Percentiles rank a stretch among this genome's conserved stretches.
Evolutionary conservation across 1,284 basidiomycete genomes (phyloP).

Genomic region (Puccinia triticina): DNA sequence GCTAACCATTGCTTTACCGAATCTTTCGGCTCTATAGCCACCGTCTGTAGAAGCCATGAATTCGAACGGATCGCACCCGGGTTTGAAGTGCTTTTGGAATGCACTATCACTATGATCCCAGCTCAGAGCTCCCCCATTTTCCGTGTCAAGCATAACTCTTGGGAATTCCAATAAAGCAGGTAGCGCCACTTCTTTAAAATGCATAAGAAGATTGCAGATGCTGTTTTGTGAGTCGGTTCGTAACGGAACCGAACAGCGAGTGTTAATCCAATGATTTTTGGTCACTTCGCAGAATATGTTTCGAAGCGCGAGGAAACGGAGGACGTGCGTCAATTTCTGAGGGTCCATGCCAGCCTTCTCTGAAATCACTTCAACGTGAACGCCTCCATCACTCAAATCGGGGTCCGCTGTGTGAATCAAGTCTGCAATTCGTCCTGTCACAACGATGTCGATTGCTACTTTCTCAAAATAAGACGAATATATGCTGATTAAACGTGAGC

Average conservation of each 20-base stretch:
- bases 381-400: neutral
- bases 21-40: neutral
- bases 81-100: neutral
- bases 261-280: slow-evolving; percentile 12
- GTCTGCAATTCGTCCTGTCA: neutral
- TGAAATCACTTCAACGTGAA: slow-evolving; percentile 5
- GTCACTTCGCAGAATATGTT: slow-evolving; percentile 28
- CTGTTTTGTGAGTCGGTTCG: slow-evolving; percentile 14
- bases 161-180: neutral
- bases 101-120: slow-evolving; percentile 10
- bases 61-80: slow-evolving; percentile 2
- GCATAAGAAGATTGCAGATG: neutral
- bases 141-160: neutral
- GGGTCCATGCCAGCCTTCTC: slow-evolving; percentile 17
- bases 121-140: neutral
- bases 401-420: slow-evolving; percentile 10
- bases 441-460: neutral
- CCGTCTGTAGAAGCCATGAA: neutral
- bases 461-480: neutral
- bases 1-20: slow-evolving; percentile 24
- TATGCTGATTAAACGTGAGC: neutral
- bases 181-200: neutral
- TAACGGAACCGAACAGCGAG: neutral
- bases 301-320: slow-evolving; percentile 20
- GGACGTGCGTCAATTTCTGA: slow-evolving; percentile 14